Evolutionary conservation across 441 rosid genomes (phyloP), one percentile per base, ranked within the genome.

Genomic region (Euphorbia corollata): DNA sequence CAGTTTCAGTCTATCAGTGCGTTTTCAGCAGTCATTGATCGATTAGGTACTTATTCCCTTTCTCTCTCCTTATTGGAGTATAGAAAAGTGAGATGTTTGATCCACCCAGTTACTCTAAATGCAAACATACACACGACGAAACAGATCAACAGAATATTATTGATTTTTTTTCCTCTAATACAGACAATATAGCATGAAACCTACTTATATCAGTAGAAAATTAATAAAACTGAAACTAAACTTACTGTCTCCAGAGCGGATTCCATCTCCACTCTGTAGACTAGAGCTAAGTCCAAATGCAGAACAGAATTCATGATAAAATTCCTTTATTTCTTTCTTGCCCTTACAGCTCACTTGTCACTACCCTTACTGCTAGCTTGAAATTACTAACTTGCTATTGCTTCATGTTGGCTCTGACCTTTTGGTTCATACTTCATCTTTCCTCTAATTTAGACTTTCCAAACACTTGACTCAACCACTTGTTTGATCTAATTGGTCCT

Each of bases 1-100:
- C 98, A 90, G 82, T 92, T 92, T 83, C 97, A 92, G 79, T 80
- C 97, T 63, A 88, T 92, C 77, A 92, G 92, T 80, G 91, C 98
- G 19, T 92, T 92, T 82, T 92, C 97, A 71, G 98, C 98, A 45
- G 91, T 90, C 82, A 88, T 92, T 84, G 97, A 92, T 70, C 87
- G 98, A 68, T 83, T 90, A 70, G 98, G 98, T 92, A 85, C 59
- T 65, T 61, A 53, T 53, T 68, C 66, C 70, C 43, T 51, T 24
- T 22, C 62, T 19, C 34, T 36, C 12, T 8, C 34, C 39, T 2
- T 55, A 16, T 59, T 27, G 19, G 23, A 30, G 54, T 50, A 41
- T 1, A 19, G 24, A 50, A 50, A 65, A 67, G 36, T 5, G 19
- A 36, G 61, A 55, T 15, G 41, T n/a, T 24, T 19, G 36, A n/a